phyloP scores from a whole-genome alignment of 306 rosid species.

The Lagenaria siceraria region DNA sequence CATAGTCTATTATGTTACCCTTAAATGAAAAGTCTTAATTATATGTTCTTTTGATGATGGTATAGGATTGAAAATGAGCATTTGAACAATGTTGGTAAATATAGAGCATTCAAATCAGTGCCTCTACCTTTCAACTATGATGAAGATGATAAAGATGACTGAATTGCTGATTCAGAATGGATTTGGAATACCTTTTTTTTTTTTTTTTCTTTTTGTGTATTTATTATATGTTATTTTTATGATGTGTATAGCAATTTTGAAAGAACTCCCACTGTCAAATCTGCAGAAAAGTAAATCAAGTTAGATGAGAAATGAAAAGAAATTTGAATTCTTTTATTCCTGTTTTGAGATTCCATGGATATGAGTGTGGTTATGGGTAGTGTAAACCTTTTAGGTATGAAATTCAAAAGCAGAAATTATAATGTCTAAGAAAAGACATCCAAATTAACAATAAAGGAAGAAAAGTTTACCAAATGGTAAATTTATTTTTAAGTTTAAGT shows the following conservation, averaged over 20 bases:
- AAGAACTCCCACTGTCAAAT: not conserved
- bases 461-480: no score
- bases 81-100: slow-evolving; percentile 5
- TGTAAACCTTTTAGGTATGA: not conserved
- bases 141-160: slow-evolving; percentile 6
- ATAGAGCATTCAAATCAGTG: not conserved
- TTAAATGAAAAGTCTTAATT: not conserved
- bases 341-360: not conserved
- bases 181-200: not conserved
- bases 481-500: no score
- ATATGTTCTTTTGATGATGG: not conserved
- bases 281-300: not conserved
- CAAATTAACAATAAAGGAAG: no score
- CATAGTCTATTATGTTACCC: not conserved
- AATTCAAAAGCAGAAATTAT: not conserved
- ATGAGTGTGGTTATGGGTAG: not conserved
- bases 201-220: not conserved
- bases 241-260: not conserved
- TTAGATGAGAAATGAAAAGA: not conserved
- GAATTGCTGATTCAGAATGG: not conserved
- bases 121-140: slow-evolving; percentile 6
- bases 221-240: not conserved
- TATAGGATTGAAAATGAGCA: not conserved
- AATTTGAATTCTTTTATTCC: not conserved
- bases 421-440: no score